Evolutionary conservation across 2,329 filamentous ascomycete genomes (phyloP).

Genomic region (Beauveria brongniartii): DNA sequence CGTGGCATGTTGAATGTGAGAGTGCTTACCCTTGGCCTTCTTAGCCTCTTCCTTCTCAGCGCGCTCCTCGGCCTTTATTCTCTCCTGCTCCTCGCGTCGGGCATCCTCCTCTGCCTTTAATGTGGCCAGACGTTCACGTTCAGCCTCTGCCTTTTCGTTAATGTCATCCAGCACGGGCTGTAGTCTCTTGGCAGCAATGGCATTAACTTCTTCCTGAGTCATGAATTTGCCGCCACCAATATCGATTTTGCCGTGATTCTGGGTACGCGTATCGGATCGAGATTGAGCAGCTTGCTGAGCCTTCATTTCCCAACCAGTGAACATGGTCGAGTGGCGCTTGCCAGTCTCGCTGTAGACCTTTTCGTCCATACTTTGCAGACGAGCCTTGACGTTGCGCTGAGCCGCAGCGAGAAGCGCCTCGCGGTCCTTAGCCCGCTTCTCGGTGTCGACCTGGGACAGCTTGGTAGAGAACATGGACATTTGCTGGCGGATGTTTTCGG

Average conservation of each 20-base stretch:
- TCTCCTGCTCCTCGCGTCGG: constrained; percentile 42
- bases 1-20: no score
- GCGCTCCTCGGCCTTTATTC: constrained; percentile 40
- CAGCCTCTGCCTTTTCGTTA: constrained; percentile 64
- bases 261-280: constrained; percentile 52
- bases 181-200: constrained; percentile 66
- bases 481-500: constrained; percentile 64
- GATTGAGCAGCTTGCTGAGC: constrained; percentile 61
- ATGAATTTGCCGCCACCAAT: constrained; percentile 78
- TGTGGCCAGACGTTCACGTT: constrained; percentile 60
- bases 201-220: constrained; percentile 68
- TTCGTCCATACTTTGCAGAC: constrained; percentile 73
- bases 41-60: constrained; percentile 46
- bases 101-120: constrained; percentile 53
- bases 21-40: constrained; percentile 50
- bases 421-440: constrained; percentile 68
- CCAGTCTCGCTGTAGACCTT: constrained; percentile 71
- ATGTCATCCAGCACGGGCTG: constrained; percentile 84
- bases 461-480: constrained; percentile 70
- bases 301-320: constrained; percentile 72
- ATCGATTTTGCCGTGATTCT: constrained; percentile 49
- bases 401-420: constrained; percentile 69
- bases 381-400: constrained; percentile 75
- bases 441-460: constrained; percentile 59
- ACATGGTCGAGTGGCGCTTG: constrained; percentile 57